A percentile compares a stretch with the other conserved stretches of the same genome.
Conservation (phyloP, 2,329 filamentous ascomycete species). For the Fusarium cyanostomum region DNA sequence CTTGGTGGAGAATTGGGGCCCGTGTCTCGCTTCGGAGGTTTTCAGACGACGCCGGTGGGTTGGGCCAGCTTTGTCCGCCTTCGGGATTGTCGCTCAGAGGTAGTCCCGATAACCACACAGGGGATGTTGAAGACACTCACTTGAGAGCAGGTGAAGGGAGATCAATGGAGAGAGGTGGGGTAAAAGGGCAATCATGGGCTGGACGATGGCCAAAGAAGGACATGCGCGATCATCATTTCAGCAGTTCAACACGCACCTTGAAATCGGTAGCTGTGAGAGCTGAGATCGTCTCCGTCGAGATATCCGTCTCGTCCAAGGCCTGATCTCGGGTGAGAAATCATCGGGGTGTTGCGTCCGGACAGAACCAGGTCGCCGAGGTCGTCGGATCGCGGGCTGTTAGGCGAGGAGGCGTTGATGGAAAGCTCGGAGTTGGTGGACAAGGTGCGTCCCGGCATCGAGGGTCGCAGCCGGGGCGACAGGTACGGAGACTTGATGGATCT, state of each 20-base stretch:
- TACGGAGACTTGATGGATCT: conserved; percentile 61
- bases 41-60: conserved; percentile 11
- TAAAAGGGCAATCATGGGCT: conserved; percentile 6
- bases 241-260: conserved; percentile 23
- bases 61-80: conserved; percentile 3
- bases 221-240: conserved; percentile 22
- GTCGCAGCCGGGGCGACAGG: conserved; percentile 55
- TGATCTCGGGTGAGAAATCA: conserved; percentile 18
- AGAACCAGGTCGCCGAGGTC: conserved; percentile 44
- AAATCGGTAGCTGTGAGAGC: conserved; percentile 18
- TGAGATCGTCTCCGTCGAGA: conserved; percentile 24
- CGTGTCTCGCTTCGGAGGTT: conserved; percentile 30
- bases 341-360: conserved; percentile 46
- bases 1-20: conserved; percentile 6
- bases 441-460: conserved; percentile 54
- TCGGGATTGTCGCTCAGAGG: conserved; percentile 5
- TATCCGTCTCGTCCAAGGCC: conserved; percentile 26
- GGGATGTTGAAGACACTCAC: conserved; percentile 14
- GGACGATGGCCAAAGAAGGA: conserved; percentile 17
- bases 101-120: conserved; percentile 1
- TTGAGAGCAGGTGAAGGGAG: conserved; percentile 25
- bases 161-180: conserved; percentile 16
- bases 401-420: conserved; percentile 36
- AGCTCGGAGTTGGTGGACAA: conserved; percentile 59
- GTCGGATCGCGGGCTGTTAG: conserved; percentile 43